Base-by-base conservation (phyloP, 768 basidiomycete species). In the Leucosporidium creatinivorum region DNA sequence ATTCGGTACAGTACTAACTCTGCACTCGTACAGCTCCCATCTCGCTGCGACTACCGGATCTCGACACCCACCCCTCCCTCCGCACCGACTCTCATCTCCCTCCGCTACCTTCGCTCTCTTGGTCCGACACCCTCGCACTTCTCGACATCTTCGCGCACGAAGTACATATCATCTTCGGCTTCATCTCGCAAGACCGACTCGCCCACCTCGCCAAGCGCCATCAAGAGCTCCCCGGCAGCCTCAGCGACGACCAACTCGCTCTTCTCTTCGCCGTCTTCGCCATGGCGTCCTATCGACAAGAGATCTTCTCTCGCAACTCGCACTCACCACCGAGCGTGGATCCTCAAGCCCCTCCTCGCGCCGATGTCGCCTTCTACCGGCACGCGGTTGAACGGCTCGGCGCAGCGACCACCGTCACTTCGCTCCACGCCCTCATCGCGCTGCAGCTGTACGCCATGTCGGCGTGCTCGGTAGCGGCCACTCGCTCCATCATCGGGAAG, bases 131-230 rank as follows among this genome's bases (percentile, higher is more conserved):
- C 39, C 26, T 28, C n/a, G 25, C 52, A 5, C 36, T 44, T 3
- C 52, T 51, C 61, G 36, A 52, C n/a, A 62, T 52, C 10, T 62
- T 62, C 52, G 25, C 52, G 19, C 61, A 52, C 36, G 61, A 62
- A 12, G 26, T 62, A 25, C 61, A 54, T n/a, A 25, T 15, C 25
- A 44, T 62, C 52, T 55, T 62, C 51, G 9, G 23, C 39, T 62
- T 54, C 33, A 51, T 62, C 36, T 54, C 61, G 6, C 21, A 47
- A 10, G 21, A 19, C 21, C 48, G 59, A 21, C 8, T 61, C 18
- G 19, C 26, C 21, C 36, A 62, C 25, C 61, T 62, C 61, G 52
- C 44, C 25, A 23, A 55, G 15, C 61, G 61, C 1, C 61, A 54
- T 12, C 51, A 52, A 15, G 39, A 44, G 9, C 25, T 62, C 4